These are phyloP conservation scores for Harringtonia aguacate DNA, from an alignment of 2,329 filamentous ascomycete species.

Conservation along the genomic window DNA sequence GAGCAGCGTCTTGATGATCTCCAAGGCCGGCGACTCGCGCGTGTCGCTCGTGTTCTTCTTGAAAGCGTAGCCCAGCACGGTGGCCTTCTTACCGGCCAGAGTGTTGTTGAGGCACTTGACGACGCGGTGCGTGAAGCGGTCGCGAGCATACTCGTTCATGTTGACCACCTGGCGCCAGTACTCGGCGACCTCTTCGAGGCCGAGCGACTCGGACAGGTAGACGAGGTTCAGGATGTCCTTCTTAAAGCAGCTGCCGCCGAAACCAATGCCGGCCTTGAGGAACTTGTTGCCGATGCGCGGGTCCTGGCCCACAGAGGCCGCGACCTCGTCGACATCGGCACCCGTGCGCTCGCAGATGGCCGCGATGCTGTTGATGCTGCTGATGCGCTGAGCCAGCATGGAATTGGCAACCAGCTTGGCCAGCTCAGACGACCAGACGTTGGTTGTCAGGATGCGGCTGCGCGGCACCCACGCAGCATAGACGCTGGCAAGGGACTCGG, in stretches of 20 bases:
- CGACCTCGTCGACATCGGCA: slow-evolving; percentile 65
- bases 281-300: slow-evolving; percentile 62
- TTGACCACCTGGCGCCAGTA: slow-evolving; percentile 67
- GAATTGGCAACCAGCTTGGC: slow-evolving; percentile 72
- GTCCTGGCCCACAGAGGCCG: slow-evolving; percentile 57
- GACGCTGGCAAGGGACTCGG: slow-evolving; percentile 50
- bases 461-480: slow-evolving; percentile 63
- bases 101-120: slow-evolving; percentile 57
- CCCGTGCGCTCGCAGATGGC: slow-evolving; percentile 69
- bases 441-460: slow-evolving; percentile 58
- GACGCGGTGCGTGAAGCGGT: slow-evolving; percentile 56
- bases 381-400: slow-evolving; percentile 70
- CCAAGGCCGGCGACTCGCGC: slow-evolving; percentile 58
- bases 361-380: slow-evolving; percentile 72
- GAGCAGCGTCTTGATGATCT: slow-evolving; percentile 54
- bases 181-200: slow-evolving; percentile 58
- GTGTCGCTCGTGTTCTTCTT: slow-evolving; percentile 73
- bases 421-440: slow-evolving; percentile 69
- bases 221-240: slow-evolving; percentile 68
- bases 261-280: slow-evolving; percentile 64
- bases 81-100: slow-evolving; percentile 58
- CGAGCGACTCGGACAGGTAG: slow-evolving; percentile 61
- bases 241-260: slow-evolving; percentile 72
- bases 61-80: slow-evolving; percentile 66
- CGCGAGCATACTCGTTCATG: slow-evolving; percentile 67